Evolutionary conservation across 1,284 basidiomycete genomes (phyloP).

Genomic region (Irpex sp.): DNA sequence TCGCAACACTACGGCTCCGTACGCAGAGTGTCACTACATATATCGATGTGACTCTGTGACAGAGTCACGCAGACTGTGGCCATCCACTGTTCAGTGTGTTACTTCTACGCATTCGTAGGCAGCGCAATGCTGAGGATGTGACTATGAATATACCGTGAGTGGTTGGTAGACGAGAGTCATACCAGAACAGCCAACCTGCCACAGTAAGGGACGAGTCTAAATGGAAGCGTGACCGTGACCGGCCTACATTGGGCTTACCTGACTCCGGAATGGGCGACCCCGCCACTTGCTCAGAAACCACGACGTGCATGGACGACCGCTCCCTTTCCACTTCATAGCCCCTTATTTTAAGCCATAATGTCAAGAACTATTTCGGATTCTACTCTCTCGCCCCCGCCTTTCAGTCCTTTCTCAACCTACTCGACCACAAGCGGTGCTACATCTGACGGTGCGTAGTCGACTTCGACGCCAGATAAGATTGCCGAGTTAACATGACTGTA

Average conservation of each 20-base stretch:
- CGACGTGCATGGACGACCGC: constrained; percentile 20
- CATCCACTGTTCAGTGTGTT: background rate
- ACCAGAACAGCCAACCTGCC: too few relatives aligned
- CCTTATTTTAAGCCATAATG: constrained; percentile 26
- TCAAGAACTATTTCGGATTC: constrained; percentile 35
- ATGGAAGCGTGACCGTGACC: background rate
- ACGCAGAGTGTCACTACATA: background rate
- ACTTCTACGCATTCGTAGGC: background rate
- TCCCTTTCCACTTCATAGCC: constrained; percentile 20
- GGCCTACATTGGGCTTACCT: background rate
- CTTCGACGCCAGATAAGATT: constrained; percentile 4
- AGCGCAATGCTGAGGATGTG: too few relatives aligned
- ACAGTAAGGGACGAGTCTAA: too few relatives aligned
- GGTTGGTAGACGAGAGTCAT: too few relatives aligned
- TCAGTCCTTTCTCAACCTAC: constrained; percentile 50
- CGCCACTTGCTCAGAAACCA: constrained; percentile 2
- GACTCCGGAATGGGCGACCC: background rate
- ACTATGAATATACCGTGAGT: too few relatives aligned
- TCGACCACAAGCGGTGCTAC: constrained; percentile 55
- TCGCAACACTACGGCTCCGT: background rate
- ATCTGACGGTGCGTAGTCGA: constrained; percentile 52
- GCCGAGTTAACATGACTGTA: constrained; percentile 20
- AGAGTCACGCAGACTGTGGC: background rate
- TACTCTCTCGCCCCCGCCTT: constrained; percentile 39
- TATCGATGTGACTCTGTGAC: constrained; percentile 1